Evolutionary conservation across 2,329 filamentous ascomycete genomes (phyloP), one percentile per base, ranked within the genome.

Genomic region (Thielaviopsis ethacetica): DNA sequence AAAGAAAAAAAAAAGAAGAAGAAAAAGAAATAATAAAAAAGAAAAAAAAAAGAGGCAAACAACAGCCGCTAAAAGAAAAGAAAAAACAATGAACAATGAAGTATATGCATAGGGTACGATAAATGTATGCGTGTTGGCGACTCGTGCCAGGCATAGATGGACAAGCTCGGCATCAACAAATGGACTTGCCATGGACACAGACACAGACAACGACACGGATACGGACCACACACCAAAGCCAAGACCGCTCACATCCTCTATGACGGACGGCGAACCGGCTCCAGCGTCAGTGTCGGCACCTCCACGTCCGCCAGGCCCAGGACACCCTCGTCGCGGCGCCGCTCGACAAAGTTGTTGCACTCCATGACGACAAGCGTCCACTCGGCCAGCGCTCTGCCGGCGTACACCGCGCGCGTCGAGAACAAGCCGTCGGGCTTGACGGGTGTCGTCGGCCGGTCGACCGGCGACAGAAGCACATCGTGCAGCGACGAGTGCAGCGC

Each of bases 281-380:
- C 73, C 1, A 75, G 68, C 15, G 67, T 68, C 2, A 75, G 68
- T 19, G 68, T 65, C 1, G 72, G 73, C 2, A 75, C 71, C 69
- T 91, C 87, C 50, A 91, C 82, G 51, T 84, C 81, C 63, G 73
- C 75, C 61, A 88, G 78, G 0, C 74, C 73, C 1, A 80, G 76
- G 10, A 90, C 80, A 52, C 87, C 87, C 67, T 93, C 88, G 53
- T 82, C 81, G 56, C 83, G 82, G 58, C 88, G 78, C 53, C 87
- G 76, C 61, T 91, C 86, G 34, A 89, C 81, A 69, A 91, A 93
- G 66, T 82, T 87, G 70, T 91, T 88, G 72, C 83, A 88, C 68
- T 93, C 88, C 59, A 80, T 79, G 17, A 90, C 81, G 21, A 91
- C 79, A 19, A 87, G 73, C 21, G 77, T 76, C 88, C 88, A 93